A percentile compares a stretch with the other conserved stretches of the same genome.
Conservation (phyloP, 768 basidiomycete genomes). For the Favolaschia claudopus region DNA sequence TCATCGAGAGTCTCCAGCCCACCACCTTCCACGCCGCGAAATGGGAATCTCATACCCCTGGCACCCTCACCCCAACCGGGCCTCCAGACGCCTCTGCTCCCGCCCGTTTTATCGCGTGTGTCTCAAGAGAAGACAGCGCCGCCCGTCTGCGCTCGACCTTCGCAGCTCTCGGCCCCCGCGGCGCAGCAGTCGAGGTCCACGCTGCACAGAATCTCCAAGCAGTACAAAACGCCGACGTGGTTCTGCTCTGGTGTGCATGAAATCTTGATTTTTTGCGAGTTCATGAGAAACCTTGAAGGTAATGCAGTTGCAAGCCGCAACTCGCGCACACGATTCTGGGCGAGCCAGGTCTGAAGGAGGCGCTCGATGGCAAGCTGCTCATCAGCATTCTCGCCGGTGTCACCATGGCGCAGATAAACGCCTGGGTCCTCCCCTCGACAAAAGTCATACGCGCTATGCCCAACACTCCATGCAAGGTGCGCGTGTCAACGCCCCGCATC, state of each 20-base stretch:
- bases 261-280: not conserved
- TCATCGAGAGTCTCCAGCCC: conserved; percentile 75
- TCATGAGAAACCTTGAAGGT: not conserved
- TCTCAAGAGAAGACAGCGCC: conserved; percentile 79
- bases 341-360: conserved; percentile 80
- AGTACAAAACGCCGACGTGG: conserved; percentile 78
- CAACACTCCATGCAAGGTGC: conserved; percentile 94
- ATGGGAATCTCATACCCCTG: conserved; percentile 66
- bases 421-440: conserved; percentile 79
- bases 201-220: conserved; percentile 76
- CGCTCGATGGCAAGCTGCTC: conserved; percentile 87
- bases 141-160: conserved; percentile 72
- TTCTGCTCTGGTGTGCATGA: conserved; percentile 83
- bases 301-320: conserved; percentile 93
- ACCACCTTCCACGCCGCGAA: conserved; percentile 35
- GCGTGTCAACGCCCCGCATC: conserved; percentile 23
- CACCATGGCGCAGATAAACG: conserved; percentile 80
- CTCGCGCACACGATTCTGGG: conserved; percentile 77
- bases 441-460: conserved; percentile 97
- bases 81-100: conserved; percentile 76
- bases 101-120: conserved; percentile 85
- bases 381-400: conserved; percentile 99
- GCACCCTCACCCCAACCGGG: conserved; percentile 74
- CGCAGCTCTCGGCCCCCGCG: conserved; percentile 61
- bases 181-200: conserved; percentile 72